Evolutionary conservation across 345 rosid genomes (phyloP), one percentile per base, ranked within the genome.

Genomic region (Linum tenue): DNA sequence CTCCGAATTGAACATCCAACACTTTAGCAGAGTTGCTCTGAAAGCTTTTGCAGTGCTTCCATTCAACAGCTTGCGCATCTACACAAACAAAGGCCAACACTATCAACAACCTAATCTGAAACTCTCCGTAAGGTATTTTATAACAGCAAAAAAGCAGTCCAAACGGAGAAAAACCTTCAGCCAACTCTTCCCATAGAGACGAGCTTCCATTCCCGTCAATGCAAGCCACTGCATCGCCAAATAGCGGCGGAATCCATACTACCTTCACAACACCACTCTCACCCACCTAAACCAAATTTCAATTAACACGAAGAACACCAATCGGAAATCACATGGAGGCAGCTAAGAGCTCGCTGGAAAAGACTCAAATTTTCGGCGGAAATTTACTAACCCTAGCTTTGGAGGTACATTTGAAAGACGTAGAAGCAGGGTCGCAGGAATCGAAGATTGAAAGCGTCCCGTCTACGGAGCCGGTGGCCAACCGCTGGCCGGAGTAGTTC

Each of bases 161-260:
- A 22, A 22, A 22, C 31, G 31, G 31, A 22, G 31, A 22, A 38
- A 4, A 74, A 86, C 95, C 95, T 80, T 82, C 82, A 7, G 77
- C 84, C 2, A 79, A 41, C 70, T 90, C 98, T 64, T 90, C 97
- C 88, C 86, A 90, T 64, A 90, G 69, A 0, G 83, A 85, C 63
- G 87, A 72, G 65, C 80, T 72, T 5, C 97, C 98, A 64, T 86
- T 92, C 35, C 61, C 70, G n/a, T 64, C 84, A 59, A 92, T 60
- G 68, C 94, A 90, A 14, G 96, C 94, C 36, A 87, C 79, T 4
- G 87, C 80, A 7, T 87, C 96, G 2, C 97, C 98, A 61, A 75
- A 86, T 53, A 85, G 91, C 0, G 96, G 85, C 56, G 95, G 94
- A 41, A 90, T 71, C 97, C 98, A 90, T 39, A 81, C 81, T 64